Evolutionary conservation across 2,329 filamentous ascomycete species (phyloP).

Genomic region (Tolypocladium inflatum): DNA sequence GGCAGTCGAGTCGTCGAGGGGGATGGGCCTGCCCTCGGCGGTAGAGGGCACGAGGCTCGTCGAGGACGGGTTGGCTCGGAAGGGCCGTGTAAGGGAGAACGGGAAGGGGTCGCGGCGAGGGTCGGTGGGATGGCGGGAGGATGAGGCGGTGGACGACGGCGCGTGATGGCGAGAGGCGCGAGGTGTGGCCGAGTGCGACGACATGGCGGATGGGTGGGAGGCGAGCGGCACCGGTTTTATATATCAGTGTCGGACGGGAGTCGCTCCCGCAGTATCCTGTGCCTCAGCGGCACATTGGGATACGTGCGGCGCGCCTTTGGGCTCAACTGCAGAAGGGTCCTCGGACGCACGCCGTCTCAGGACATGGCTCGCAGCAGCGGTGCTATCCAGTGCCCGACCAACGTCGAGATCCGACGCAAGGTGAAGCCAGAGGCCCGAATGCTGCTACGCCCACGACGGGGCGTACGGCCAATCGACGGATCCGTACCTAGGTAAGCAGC

Average conservation of each 20-base stretch:
- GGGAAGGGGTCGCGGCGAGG: constrained; percentile 29
- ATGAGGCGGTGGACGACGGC: constrained; percentile 12
- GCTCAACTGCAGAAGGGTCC: background rate
- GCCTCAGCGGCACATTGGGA: background rate
- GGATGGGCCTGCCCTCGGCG: constrained; percentile 46
- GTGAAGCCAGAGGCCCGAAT: background rate
- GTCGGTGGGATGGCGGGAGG: constrained; percentile 15
- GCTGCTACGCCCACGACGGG: background rate
- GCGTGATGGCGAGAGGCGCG: constrained; percentile 10
- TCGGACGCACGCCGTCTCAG: background rate
- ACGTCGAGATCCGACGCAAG: background rate
- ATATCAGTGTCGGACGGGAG: background rate
- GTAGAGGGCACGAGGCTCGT: constrained; percentile 44
- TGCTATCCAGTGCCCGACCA: background rate
- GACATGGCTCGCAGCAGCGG: background rate
- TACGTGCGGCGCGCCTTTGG: background rate
- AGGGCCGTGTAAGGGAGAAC: constrained; percentile 37
- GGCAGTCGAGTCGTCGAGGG: constrained; percentile 45
- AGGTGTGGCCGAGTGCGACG: constrained; percentile 11
- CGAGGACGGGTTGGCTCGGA: constrained; percentile 39
- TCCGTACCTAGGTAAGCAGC: background rate
- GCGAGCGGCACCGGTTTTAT: background rate
- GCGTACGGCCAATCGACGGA: background rate
- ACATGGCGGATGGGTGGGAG: constrained; percentile 3
- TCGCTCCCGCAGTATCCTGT: background rate